These are phyloP conservation scores for Choanephora cucurbitarum DNA, from an alignment of 371 early-diverging fungal genomes.

Conservation along the genomic window DNA sequence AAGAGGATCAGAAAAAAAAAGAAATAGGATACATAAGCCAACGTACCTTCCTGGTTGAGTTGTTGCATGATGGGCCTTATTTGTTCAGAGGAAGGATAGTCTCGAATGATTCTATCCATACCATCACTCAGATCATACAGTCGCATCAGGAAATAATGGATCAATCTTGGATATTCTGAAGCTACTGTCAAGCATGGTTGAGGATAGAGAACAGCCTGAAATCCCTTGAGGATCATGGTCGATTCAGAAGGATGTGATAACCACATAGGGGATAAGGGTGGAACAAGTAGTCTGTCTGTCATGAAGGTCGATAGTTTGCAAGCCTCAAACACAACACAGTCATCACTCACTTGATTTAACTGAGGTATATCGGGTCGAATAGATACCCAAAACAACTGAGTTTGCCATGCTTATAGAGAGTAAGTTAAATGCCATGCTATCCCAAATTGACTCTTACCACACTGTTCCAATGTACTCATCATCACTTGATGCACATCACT, in stretches of 20 bases:
- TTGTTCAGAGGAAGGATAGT: background rate
- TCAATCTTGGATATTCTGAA: constrained; percentile 21
- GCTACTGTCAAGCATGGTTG: constrained; percentile 13
- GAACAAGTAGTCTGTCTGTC: constrained; percentile 22
- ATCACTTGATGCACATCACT: background rate
- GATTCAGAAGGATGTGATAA: constrained; percentile 27
- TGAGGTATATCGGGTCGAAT: constrained; percentile 4
- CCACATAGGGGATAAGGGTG: no score
- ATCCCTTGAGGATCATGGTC: constrained; percentile 10
- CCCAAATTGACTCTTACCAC: no score
- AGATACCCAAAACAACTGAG: constrained; percentile 10
- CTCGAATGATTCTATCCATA: background rate
- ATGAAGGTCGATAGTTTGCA: constrained; percentile 26
- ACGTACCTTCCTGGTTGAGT: constrained; percentile 1
- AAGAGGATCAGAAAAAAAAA: no score
- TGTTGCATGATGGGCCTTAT: constrained; percentile 7
- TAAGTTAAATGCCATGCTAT: no score
- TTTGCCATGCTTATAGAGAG: background rate
- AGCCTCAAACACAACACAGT: constrained; percentile 16
- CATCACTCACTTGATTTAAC: no score
- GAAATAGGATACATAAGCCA: no score
- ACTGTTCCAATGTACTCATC: no score
- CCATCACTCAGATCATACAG: constrained; percentile 18
- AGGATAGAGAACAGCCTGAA: constrained; percentile 25
- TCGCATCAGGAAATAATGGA: constrained; percentile 21